A percentile compares a stretch with the other conserved stretches of the same genome.
These are phyloP conservation scores for Theileria parva DNA, from an alignment of 169 alveolate genomes.

Conservation along the genomic window DNA sequence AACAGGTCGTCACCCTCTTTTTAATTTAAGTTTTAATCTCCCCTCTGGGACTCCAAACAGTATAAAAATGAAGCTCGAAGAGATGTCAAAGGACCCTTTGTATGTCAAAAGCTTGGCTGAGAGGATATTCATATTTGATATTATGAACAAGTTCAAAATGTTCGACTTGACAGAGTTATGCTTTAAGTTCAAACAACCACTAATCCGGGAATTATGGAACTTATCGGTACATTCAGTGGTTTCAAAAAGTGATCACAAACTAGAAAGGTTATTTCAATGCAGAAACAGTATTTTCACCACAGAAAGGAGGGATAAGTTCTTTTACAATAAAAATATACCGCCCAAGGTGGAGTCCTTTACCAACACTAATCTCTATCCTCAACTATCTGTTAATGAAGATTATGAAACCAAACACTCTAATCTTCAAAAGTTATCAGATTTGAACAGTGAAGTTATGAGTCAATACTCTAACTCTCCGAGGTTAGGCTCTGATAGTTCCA, in stretches of 20 bases:
- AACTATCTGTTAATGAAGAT: not conserved
- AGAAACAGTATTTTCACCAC: not conserved
- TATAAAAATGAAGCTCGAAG: not conserved
- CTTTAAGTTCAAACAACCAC: constrained; percentile 23
- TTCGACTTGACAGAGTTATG: constrained; percentile 18
- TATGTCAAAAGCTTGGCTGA: constrained; percentile 23
- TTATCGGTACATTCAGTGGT: not conserved
- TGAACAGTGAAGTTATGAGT: not conserved
- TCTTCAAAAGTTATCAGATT: not conserved
- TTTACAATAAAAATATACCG: not conserved
- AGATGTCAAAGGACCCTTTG: constrained; percentile 28
- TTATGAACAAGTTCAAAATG: constrained; percentile 41
- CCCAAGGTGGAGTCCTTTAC: not conserved
- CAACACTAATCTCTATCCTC: not conserved
- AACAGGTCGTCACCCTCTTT: constrained; percentile 15
- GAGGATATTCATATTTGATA: constrained; percentile 25
- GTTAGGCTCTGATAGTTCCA: too few species aligned
- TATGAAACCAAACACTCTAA: not conserved
- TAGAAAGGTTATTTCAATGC: not conserved
- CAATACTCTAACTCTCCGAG: too few species aligned
- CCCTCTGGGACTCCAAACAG: constrained; percentile 42
- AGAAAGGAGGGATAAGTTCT: not conserved
- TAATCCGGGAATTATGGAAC: constrained; percentile 34
- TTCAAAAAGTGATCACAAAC: not conserved
- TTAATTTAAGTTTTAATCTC: constrained; percentile 23